These are phyloP conservation scores for Royoungia palumana DNA, from an alignment of 768 basidiomycete species.

Conservation along the genomic window DNA sequence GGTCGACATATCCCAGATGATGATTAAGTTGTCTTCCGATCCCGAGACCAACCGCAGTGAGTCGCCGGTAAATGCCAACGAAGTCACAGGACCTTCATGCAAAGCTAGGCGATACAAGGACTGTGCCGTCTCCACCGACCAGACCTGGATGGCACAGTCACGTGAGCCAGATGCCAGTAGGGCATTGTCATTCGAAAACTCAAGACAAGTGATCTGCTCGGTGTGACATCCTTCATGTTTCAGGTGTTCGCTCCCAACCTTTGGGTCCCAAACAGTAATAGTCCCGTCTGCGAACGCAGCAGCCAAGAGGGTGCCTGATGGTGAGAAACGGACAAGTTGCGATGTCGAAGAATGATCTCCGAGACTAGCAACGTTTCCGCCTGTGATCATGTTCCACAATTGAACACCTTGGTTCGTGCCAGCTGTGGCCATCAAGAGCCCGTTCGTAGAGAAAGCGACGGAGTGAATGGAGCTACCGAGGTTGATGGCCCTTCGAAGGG, in stretches of 20 bases:
- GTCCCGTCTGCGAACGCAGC: constrained; percentile 16
- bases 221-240: constrained; percentile 12
- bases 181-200: constrained; percentile 13
- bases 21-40: constrained; percentile 20
- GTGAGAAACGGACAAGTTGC: constrained; percentile 16
- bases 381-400: constrained; percentile 21
- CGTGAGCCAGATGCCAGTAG: constrained; percentile 19
- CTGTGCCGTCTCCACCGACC: constrained; percentile 19
- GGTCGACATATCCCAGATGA: constrained; percentile 21
- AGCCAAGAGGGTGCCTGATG: constrained; percentile 19
- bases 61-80: constrained; percentile 22
- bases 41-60: constrained; percentile 21
- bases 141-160: constrained; percentile 18
- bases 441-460: constrained; percentile 12
- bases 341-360: constrained; percentile 11
- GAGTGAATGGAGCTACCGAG: constrained; percentile 11
- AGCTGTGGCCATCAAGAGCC: constrained; percentile 15
- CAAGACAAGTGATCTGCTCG: constrained; percentile 17
- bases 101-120: constrained; percentile 7
- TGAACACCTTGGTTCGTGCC: constrained; percentile 16
- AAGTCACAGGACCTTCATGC: constrained; percentile 18
- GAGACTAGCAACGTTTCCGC: constrained; percentile 18
- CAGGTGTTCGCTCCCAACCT: constrained; percentile 14
- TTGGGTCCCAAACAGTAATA: constrained; percentile 20
- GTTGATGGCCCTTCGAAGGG: background rate